Evolutionary conservation across 2,329 filamentous ascomycete genomes (phyloP).

Genomic region (Trichoderma sp.): DNA sequence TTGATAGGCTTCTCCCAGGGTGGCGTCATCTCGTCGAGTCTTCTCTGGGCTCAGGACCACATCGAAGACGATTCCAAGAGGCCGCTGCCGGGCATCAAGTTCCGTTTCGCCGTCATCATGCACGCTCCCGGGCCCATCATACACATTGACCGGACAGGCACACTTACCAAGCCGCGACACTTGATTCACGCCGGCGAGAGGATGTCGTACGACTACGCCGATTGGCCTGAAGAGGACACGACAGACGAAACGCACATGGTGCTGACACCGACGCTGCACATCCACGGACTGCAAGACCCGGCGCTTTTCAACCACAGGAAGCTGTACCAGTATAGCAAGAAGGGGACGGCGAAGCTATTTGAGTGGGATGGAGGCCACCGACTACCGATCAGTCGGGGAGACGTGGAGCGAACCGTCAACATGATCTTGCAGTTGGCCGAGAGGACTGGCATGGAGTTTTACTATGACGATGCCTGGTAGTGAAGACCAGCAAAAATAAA

Average conservation of each 20-base stretch:
- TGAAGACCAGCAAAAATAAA: background rate
- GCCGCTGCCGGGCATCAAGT: conserved; percentile 25
- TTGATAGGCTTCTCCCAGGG: conserved; percentile 67
- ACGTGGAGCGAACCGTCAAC: conserved; percentile 51
- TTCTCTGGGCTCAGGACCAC: conserved; percentile 61
- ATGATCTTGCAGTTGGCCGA: conserved; percentile 31
- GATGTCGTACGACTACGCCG: conserved; percentile 25
- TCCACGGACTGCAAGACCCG: conserved; percentile 55
- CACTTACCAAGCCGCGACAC: conserved; percentile 52
- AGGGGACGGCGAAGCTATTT: conserved; percentile 53
- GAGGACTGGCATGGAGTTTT: conserved; percentile 14
- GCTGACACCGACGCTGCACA: conserved; percentile 36
- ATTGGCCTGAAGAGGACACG: conserved; percentile 46
- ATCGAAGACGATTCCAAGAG: conserved; percentile 19
- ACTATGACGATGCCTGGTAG: background rate
- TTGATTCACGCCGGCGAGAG: conserved; percentile 26
- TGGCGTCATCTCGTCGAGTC: conserved; percentile 58
- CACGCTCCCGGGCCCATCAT: conserved; percentile 36
- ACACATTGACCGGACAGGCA: conserved; percentile 34
- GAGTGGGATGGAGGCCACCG: conserved; percentile 75
- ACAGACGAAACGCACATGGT: conserved; percentile 33
- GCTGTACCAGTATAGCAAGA: conserved; percentile 60
- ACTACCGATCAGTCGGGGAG: conserved; percentile 64
- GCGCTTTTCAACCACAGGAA: conserved; percentile 52
- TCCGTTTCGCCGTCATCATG: conserved; percentile 39